Evolutionary conservation across 441 rosid genomes (phyloP), one percentile per base, ranked within the genome.

Genomic region (Erodium moschatum): DNA sequence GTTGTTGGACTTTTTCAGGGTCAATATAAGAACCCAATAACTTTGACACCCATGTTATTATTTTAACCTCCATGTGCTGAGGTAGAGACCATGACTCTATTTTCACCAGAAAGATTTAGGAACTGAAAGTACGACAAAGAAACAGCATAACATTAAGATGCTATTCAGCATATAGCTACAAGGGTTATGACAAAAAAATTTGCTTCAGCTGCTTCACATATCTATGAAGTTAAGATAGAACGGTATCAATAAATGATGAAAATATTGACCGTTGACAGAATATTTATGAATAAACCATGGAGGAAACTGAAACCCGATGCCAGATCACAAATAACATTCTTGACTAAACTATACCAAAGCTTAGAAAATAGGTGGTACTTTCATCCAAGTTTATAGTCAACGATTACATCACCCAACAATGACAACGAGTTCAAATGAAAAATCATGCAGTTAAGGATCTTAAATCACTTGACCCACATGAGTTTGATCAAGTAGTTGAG

Each of bases 91-190:
- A 40, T 40, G 31, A 11, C 66, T 62, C 65, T 31, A 27, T 27
- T 12, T 27, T n/a, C 66, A 12, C 44, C 44, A 29, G 46, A 29
- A 64, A 64, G 44, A 33, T 31, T 33, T 9, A 64, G 64, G 64
- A 24, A 10, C 64, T 61, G 64, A 61, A 61, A 61, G 35, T 18
- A 58, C 9, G 64, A 61, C 7, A 56, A n/a, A 19, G 15, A 61
- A 21, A 61, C 64, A 61, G 24, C 33, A 61, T 21, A 20, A 24
- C n/a, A 61, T 61, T 61, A 61, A n/a, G n/a, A n/a, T n/a, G n/a
- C n/a, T n/a, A n/a, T n/a, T n/a, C n/a, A n/a, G n/a, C n/a, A n/a
- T n/a, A n/a, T n/a, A n/a, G n/a, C n/a, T n/a, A n/a, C n/a, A n/a
- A n/a, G n/a, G n/a, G n/a, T n/a, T n/a, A n/a, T n/a, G n/a, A n/a